Evolutionary conservation across 192 early-diverging fungal genomes (phyloP), one percentile per base, ranked within the genome.

Genomic region (Gryganskiella cystojenkinii): DNA sequence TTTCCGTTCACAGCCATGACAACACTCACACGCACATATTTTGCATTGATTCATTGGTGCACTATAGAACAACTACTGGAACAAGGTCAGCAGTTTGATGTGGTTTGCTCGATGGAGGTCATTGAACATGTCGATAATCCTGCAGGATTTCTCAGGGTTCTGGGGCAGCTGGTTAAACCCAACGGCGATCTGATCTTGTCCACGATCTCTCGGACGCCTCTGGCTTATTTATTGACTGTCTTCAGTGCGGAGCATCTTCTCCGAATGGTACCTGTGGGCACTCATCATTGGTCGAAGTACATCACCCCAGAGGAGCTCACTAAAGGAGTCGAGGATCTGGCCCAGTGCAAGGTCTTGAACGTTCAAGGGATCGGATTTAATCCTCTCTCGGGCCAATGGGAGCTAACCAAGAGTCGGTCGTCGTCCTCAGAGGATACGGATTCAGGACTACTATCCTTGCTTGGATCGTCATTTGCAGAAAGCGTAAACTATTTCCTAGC

Each of bases 61-160:
- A 13, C 37, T 35, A 52, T 71, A 93, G 94, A 96, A 70, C 76
- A 90, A 56, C 70, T 92, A 8, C 51, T 83, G 11, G 81, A 68
- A 15, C 71, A 85, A 17, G 78, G 64, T 34, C 71, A 79, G 62
- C 62, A 70, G 24, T 98, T 94, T 71, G 95, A 97, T 80, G 83
- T 87, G 17, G 94, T 99, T 10, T 88, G 88, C 17, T 92, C 92
- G 1, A 80, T 96, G 72, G 97, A 99, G 72, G 93, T 98, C 30
- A 91, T 98, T 52, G 97, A 99, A 82, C 96, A 98, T 71, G 97
- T 99, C 7, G 82, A 79, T 15, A 84, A 95, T 64, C 91, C 93
- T 0, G 56, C 71, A 5, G 71, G 71, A 22, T 98, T 99, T 76
- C 82, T 96, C 8, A 64, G 74, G n/a, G 82, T 88, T 1, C 90